Conservation (phyloP, 345 rosid species). For the Lepidium didymum region DNA sequence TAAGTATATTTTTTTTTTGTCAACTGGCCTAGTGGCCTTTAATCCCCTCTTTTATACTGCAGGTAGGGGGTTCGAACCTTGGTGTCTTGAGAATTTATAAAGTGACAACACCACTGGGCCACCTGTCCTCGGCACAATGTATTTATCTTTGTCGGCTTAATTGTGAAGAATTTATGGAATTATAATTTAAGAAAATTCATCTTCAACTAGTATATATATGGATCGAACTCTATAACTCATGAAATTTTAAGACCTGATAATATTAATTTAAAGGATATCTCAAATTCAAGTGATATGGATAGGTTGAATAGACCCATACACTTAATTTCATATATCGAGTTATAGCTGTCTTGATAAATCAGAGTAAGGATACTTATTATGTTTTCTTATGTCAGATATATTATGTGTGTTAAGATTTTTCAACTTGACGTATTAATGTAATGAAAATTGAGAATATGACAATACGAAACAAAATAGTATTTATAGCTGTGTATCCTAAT, state of each 20-base stretch:
- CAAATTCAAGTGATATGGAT: not conserved
- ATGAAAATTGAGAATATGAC: constrained; percentile 21
- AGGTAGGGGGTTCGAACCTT: too few relatives aligned
- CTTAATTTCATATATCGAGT: not conserved
- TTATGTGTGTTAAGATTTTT: not conserved
- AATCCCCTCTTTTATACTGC: too few relatives aligned
- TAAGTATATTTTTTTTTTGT: too few relatives aligned
- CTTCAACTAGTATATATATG: not conserved
- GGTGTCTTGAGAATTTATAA: too few relatives aligned
- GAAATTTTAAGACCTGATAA: not conserved
- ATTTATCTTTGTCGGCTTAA: not conserved
- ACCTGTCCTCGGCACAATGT: too few relatives aligned
- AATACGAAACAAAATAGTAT: not conserved
- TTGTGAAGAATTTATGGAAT: not conserved
- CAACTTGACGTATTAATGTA: constrained; percentile 14
- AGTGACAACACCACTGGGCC: too few relatives aligned
- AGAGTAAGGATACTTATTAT: not conserved
- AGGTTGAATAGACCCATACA: not conserved
- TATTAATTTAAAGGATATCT: not conserved
- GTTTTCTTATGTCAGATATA: too few relatives aligned
- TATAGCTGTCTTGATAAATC: not conserved
- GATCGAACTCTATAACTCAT: not conserved
- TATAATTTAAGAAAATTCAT: not conserved
- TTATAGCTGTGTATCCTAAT: constrained; percentile 17
- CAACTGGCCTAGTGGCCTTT: too few relatives aligned